These are phyloP conservation scores for Acer yangbiense DNA, from an alignment of 345 rosid genomes.

Conservation along the genomic window DNA sequence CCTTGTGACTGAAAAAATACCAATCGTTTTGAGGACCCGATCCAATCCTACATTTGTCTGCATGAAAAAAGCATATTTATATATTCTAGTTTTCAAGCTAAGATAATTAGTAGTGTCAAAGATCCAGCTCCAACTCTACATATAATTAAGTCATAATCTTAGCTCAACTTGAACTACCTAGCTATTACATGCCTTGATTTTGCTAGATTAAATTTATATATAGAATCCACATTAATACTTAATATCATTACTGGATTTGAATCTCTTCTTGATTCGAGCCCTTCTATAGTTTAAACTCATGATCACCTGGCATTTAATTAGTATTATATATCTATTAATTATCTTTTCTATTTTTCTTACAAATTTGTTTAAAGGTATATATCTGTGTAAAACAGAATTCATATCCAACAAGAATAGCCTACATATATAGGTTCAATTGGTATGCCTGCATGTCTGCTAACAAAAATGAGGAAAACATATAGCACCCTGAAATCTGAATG, in stretches of 20 bases:
- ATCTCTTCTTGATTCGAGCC: neutral
- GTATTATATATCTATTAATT: neutral
- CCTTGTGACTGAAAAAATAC: constrained; percentile 99
- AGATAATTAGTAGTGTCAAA: neutral
- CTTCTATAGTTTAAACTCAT: neutral
- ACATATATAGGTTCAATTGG: neutral
- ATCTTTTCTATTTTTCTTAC: neutral
- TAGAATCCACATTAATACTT: too few relatives aligned
- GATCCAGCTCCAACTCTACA: neutral
- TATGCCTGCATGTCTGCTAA: neutral
- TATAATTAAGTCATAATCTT: neutral
- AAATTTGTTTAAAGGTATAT: neutral
- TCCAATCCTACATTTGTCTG: constrained; percentile 93
- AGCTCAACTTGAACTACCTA: too few relatives aligned
- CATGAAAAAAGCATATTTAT: neutral
- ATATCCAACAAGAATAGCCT: neutral
- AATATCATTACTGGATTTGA: neutral
- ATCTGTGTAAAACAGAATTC: neutral
- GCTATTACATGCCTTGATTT: too few relatives aligned
- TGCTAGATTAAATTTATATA: too few relatives aligned
- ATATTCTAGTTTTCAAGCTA: neutral
- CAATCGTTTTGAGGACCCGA: constrained; percentile 97
- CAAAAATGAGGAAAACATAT: neutral
- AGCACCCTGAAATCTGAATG: neutral
- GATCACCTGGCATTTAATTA: neutral